Evolutionary conservation across 495 filamentous ascomycete species (phyloP), one percentile per base, ranked within the genome.

Genomic region (Chlorociboria aeruginascens): DNA sequence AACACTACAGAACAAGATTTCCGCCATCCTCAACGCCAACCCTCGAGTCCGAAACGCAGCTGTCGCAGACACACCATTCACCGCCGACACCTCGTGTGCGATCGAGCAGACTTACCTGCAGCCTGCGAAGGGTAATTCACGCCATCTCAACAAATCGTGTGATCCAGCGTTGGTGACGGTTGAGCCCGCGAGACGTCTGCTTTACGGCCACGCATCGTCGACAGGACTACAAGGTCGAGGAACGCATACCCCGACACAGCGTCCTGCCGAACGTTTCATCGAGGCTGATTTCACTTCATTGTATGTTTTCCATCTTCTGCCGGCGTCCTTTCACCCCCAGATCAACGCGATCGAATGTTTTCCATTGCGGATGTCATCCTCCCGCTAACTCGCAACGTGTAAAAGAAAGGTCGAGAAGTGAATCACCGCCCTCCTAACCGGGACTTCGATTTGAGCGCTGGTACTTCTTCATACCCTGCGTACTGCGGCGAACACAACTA

Each of bases 281-380:
- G 56, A 59, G 56, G 56, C 56, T 40, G 56, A 59, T 56, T 13
- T 48, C 56, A 56, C 53, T 56, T 55, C 56, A 56, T 50, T 59
- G 56, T 59, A 56, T 12, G 56, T 56, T 14, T 46, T 45, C 40
- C 35, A 31, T 4, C 11, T 33, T 38, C 14, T 43, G 40, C 40
- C 3, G 12, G 7, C 13, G 11, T 43, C 35, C 28, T 46, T 42
- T 14, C 12, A 17, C 17, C 32, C 32, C 12, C 20, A 33, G 29
- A 20, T 34, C 40, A 52, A 32, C 45, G 40, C 43, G 48, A 29
- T 43, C 6, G 40, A 40, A 44, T 45, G 41, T 48, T 32, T 36
- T 46, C 7, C 41, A 36, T 35, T 32, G 17, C n/a, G 20, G 39
- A 44, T 39, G 13, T 44, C 50, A 51, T 29, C 44, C 47, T 49